Percentiles rank a stretch among this genome's conserved stretches.
Evolutionary conservation across 2,329 filamentous ascomycete species (phyloP).

Genomic region (Cladosporium colombiae): DNA sequence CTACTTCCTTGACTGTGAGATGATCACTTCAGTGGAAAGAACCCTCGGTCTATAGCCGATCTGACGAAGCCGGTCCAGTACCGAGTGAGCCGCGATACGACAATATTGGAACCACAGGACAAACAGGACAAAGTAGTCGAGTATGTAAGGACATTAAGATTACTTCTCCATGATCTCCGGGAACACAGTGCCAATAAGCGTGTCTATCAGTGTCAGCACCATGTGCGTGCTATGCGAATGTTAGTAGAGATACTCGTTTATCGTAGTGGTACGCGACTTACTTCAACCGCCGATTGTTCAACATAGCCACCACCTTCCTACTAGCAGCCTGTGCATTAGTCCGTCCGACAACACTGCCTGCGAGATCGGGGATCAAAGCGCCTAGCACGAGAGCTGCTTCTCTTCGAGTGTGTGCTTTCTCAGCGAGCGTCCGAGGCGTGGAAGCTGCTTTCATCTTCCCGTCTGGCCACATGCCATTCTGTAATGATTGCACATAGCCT

Average conservation of each 20-base stretch:
- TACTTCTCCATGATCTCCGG: conserved; percentile 29
- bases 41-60: no score
- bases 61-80: no score
- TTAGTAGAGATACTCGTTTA: conserved; percentile 28
- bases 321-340: conserved; percentile 89
- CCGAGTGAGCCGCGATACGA: no score
- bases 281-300: conserved; percentile 92
- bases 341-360: conserved; percentile 88
- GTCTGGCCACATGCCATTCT: conserved; percentile 79
- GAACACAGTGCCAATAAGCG: conserved; percentile 50
- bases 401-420: conserved; percentile 77
- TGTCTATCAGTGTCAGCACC: conserved; percentile 52
- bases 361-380: conserved; percentile 86
- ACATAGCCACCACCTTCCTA: conserved; percentile 80
- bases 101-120: neutral
- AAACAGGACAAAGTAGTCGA: neutral
- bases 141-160: neutral
- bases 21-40: no score
- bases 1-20: no score
- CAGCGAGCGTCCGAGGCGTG: conserved; percentile 63
- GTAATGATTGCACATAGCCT: conserved; percentile 72
- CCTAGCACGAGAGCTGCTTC: conserved; percentile 89
- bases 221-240: conserved; percentile 47
- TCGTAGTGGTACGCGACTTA: conserved; percentile 50
- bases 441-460: conserved; percentile 55